These are phyloP conservation scores for Hamigera avellanea DNA, from an alignment of 495 filamentous ascomycete genomes.

Conservation along the genomic window DNA sequence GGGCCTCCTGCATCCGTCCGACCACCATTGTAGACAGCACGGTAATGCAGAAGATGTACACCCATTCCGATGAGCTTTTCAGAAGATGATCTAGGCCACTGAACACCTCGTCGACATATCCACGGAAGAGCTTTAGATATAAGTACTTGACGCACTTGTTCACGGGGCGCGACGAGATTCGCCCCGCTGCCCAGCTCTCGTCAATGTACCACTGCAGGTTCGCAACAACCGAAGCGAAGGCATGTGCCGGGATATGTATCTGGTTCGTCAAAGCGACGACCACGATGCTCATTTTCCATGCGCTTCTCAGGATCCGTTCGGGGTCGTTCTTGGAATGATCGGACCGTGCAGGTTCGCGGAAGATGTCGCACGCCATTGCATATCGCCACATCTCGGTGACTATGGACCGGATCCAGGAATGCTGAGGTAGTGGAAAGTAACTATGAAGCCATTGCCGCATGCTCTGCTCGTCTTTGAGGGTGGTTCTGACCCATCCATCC, in stretches of 20 bases:
- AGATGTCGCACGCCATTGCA: not conserved
- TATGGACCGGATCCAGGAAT: slow-evolving; percentile 1
- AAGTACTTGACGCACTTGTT: slow-evolving; percentile 4
- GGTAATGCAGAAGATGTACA: slow-evolving; percentile 2
- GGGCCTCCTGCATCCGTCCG: slow-evolving; percentile 3
- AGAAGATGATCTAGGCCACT: slow-evolving; percentile 1
- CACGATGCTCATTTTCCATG: slow-evolving; percentile 4
- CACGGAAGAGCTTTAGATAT: not conserved
- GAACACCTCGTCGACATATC: not conserved
- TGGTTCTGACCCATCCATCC: slow-evolving; percentile 1
- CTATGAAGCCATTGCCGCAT: slow-evolving; percentile 1
- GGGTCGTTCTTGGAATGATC: not conserved
- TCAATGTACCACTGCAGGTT: not conserved
- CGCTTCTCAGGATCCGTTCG: not conserved
- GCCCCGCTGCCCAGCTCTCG: not conserved
- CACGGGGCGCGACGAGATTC: not conserved
- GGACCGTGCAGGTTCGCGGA: not conserved
- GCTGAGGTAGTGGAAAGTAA: slow-evolving; percentile 1
- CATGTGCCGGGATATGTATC: not conserved
- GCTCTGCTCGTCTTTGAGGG: not conserved
- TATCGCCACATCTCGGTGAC: slow-evolving; percentile 1
- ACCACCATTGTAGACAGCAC: slow-evolving; percentile 2
- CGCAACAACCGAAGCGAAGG: not conserved
- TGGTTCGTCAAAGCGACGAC: slow-evolving; percentile 2
- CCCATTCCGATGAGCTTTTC: not conserved